These are phyloP conservation scores for Apiospora hydei DNA, from an alignment of 2,329 filamentous ascomycete genomes.

Conservation along the genomic window DNA sequence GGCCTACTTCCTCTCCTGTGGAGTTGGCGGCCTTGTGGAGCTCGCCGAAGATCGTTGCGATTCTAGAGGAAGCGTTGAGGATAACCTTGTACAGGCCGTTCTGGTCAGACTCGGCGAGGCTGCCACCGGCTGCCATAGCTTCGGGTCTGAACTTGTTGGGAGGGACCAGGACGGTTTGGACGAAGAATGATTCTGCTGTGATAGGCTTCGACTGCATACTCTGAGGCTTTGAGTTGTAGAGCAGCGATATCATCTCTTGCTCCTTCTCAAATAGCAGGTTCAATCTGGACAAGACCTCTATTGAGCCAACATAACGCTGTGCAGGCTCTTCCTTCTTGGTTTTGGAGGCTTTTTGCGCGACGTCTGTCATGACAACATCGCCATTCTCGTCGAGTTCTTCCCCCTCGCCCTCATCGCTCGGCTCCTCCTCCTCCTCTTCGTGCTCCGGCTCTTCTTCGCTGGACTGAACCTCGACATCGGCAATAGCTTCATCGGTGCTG, in stretches of 20 bases:
- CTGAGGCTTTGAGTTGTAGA: conserved; percentile 79
- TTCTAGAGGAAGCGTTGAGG: conserved; percentile 74
- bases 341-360: conserved; percentile 38
- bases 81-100: conserved; percentile 90
- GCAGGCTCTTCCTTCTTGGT: conserved; percentile 46
- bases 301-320: conserved; percentile 81
- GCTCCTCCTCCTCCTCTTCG: conserved; percentile 51
- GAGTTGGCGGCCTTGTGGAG: conserved; percentile 56
- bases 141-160: conserved; percentile 93
- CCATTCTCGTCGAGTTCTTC: conserved; percentile 61
- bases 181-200: conserved; percentile 93
- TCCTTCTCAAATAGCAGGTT: conserved; percentile 86
- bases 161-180: conserved; percentile 84
- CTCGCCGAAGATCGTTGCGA: conserved; percentile 77
- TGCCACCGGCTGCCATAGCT: conserved; percentile 65
- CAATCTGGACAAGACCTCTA: conserved; percentile 83
- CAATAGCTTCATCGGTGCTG: conserved; percentile 73
- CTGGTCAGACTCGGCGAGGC: conserved; percentile 86
- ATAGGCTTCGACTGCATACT: conserved; percentile 68
- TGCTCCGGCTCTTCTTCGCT: conserved; percentile 51
- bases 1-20: conserved; percentile 43
- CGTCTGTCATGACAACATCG: conserved; percentile 65
- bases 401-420: conserved; percentile 52
- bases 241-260: conserved; percentile 79
- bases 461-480: conserved; percentile 65